Percentiles rank a stretch among this genome's conserved stretches.
phyloP scores from a whole-genome alignment of 164 flowering plant genomes.

The Chloranthus sessilifolius region DNA sequence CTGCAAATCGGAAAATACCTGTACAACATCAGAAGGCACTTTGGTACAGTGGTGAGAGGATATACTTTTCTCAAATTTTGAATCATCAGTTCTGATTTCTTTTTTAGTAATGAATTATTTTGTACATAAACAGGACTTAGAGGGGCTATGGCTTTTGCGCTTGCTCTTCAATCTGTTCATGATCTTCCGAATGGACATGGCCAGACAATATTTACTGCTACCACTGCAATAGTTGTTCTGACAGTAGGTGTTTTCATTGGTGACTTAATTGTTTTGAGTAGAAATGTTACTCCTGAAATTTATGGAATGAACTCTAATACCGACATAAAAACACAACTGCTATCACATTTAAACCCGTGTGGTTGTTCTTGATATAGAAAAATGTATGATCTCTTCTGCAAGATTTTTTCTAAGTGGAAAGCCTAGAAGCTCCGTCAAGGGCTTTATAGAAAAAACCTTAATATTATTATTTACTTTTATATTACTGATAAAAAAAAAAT shows the following conservation, averaged over 20 bases:
- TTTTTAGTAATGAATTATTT: background rate
- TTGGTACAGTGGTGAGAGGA: conserved; percentile 94
- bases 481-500: too few species aligned
- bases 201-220: conserved; percentile 94
- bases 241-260: conserved; percentile 71
- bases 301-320: too few species aligned
- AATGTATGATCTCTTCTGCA: too few species aligned
- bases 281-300: too few species aligned
- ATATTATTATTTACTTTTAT: too few species aligned
- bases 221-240: conserved; percentile 94
- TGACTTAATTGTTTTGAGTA: conserved; percentile 8
- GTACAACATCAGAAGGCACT: conserved; percentile 92
- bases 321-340: too few species aligned
- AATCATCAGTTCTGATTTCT: background rate
- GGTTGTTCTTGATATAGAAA: too few species aligned
- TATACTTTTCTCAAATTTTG: conserved; percentile 2
- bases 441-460: too few species aligned
- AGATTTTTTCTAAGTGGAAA: too few species aligned
- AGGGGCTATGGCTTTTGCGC: conserved; percentile 99
- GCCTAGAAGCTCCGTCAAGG: too few species aligned
- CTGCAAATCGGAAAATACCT: conserved; percentile 75
- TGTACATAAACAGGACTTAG: conserved; percentile 69
- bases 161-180: conserved; percentile 95
- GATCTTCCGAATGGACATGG: conserved; percentile 99
- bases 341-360: too few species aligned